Base-by-base conservation (phyloP, 306 rosid genomes). In the Pterocarpus santalinus region DNA sequence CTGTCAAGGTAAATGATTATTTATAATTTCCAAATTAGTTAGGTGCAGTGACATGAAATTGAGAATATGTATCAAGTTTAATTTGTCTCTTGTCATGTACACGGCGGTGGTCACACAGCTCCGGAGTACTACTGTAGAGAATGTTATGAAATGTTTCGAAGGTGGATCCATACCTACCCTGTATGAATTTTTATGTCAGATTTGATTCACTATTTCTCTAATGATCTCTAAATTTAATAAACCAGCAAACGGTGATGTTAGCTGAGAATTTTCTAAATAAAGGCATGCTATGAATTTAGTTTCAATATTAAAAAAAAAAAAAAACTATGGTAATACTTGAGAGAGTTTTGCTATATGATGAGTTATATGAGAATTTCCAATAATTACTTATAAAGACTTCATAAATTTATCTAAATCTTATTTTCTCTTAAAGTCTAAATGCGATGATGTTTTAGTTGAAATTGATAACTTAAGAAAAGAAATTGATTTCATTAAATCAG, bases 31-130 rank as follows among this genome's bases (percentile, higher is more conserved):
- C n/a, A n/a, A n/a, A n/a, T n/a, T n/a, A n/a, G n/a, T n/a, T n/a
- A n/a, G n/a, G n/a, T n/a, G 22, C 8, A 14, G 22, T 53, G 28
- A 15, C 28, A 15, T 53, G 8, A n/a, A 8, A 5, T 8, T 53
- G 22, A 53, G 5, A 15, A 53, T 15, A 5, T n/a, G 7, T 53
- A 30, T 22, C 1, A 5, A n/a, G 13, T 58, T 47, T 47, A 47
- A 6, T 58, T 22, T 14, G 64, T 28, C 35, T 58, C 8, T 56
- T 22, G 64, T 28, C 35, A 58, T 36, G 28, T 49, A 6, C 39
- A 80, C 72, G 83, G 83, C 5, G 83, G 22, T 9, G 78, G 83
- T 3, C 65, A 70, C n/a, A n/a, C 52, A 11, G 76, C 76, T 56
- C 69, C 76, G 3, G 82, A 78, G 62, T 69, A 69, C 58, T 6